Evolutionary conservation across 768 basidiomycete species (phyloP), one percentile per base, ranked within the genome.

Genomic region (Agaricus subrufescens): DNA sequence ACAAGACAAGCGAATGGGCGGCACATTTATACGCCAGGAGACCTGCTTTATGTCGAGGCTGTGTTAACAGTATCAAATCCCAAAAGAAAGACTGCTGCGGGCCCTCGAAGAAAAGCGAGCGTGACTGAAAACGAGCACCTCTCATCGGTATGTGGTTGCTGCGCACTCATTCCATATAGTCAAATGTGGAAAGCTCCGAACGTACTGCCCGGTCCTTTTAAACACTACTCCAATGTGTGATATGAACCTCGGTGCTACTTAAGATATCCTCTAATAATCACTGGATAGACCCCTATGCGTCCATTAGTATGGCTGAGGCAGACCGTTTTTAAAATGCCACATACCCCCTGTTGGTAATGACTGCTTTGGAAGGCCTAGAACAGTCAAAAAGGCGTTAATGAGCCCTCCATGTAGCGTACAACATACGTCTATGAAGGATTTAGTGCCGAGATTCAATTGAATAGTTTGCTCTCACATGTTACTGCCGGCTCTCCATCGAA

Each of bases 381-480:
- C 75, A 3, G 64, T 69, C 60, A 87, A 60, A 49, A 87, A 79
- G 1, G 77, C 81, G 44, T 77, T 75, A 43, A 86, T 85, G 58
- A 84, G 78, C 0, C 81, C 85, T 15, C 80, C 75, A 63, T 91
- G 89, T 1, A 82, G 79, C 1, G 86, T 86, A 56, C 89, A 77
- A 3, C 85, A 84, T 15, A 89, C 77, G 60, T 80, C 88, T 89
- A 15, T 30, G 4, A 37, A 7, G n/a, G 3, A 34, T 31, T 31
- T 19, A 38, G 30, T 50, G 48, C 19, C 31, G 5, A 39, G 9
- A 4, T 23, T n/a, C 10, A 3, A 25, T 1, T 10, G 23, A 25
- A n/a, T 14, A 23, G 25, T 11, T 15, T 34, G 14, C 11, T 71
- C 84, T 48, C 63, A 86, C 87, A 82, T 3, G 62, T 70, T 11